Base-by-base conservation (phyloP, 1,139 yeast genomes). In the Zygosaccharomyces sapae region DNA sequence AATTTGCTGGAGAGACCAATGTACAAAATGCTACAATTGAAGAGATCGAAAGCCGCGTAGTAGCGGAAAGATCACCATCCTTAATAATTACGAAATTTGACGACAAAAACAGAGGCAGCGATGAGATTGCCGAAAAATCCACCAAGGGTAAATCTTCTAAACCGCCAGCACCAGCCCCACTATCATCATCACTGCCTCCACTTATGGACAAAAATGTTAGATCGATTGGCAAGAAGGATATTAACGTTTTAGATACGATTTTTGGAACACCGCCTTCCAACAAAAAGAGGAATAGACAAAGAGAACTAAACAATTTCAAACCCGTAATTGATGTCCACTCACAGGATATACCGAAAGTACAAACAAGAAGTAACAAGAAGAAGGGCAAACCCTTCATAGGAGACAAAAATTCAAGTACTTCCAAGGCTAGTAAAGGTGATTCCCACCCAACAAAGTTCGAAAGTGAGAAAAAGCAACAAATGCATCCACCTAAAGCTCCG, bases 211-310 rank as follows among this genome's bases (percentile, higher is more conserved):
- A 41, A 31, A 34, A 37, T 9, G 36, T 33, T 8, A 46, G 34
- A 8, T 45, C 54, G 6, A 49, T 53, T 9, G 52, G 49, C 7
- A 43, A 49, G 13, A 43, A 37, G 25, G 56, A 61, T 46, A 55
- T 58, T 20, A 44, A 47, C 16, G 43, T 56, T 9, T 43, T 61
- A 30, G 61, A 60, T 33, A 50, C 57, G 16, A 59, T 61, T 5
- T 61, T 61, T 45, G 56, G 58, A 12, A 47, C 38, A 10, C 24
- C 36, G 18, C 12, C 9, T 13, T 27, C 48, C 9, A 47, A 43
- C 20, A 39, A 41, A 20, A 47, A 41, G 16, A 31, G 40, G n/a
- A 50, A 48, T 31, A 50, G 46, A 38, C 64, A 61, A 44, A 49
- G 47, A 29, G 47, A 45, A 41, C 40, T 55, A 39, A 51, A 50